Evolutionary conservation across 257 asterid genomes (phyloP).

Genomic region (Petunia secreta): DNA sequence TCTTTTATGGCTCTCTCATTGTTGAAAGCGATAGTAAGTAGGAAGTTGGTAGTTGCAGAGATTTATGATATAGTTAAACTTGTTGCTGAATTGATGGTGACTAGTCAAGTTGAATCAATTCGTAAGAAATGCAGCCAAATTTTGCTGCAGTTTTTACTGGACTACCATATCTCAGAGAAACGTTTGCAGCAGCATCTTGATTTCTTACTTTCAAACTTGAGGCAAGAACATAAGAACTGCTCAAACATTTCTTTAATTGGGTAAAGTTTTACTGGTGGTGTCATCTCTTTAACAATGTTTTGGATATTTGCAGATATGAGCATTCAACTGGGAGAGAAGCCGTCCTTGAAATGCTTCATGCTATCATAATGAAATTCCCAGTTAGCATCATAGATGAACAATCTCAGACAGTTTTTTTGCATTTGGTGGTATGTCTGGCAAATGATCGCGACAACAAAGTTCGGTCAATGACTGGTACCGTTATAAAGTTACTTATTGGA

Average conservation of each 20-base stretch:
- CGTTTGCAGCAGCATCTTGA: slow-evolving; percentile 81
- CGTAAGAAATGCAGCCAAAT: slow-evolving; percentile 86
- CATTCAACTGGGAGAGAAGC: slow-evolving; percentile 92
- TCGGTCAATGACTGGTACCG: slow-evolving; percentile 81
- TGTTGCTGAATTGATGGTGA: slow-evolving; percentile 83
- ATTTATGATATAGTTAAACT: slow-evolving; percentile 71
- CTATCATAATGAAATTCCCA: slow-evolving; percentile 77
- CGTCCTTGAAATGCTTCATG: slow-evolving; percentile 90
- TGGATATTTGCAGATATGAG: slow-evolving; percentile 61
- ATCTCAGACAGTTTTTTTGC: slow-evolving; percentile 67
- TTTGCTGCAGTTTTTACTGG: slow-evolving; percentile 77
- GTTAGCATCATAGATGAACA: slow-evolving; percentile 53
- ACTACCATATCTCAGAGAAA: slow-evolving; percentile 68
- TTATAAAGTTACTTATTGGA: slow-evolving; percentile 73
- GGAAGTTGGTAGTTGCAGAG: slow-evolving; percentile 80
- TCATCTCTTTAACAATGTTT: slow-evolving; percentile 22
- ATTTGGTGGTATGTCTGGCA: slow-evolving; percentile 72
- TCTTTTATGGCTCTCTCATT: slow-evolving; percentile 77
- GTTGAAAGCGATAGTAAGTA: slow-evolving; percentile 73
- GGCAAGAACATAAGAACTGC: slow-evolving; percentile 48
- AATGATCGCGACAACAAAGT: slow-evolving; percentile 82
- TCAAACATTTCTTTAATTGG: background rate
- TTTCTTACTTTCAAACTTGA: slow-evolving; percentile 66
- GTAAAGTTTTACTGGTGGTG: background rate
- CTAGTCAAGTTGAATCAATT: slow-evolving; percentile 77